phyloP scores from a whole-genome alignment of 371 early-diverging fungal species.

The Mucor plumbeus region DNA sequence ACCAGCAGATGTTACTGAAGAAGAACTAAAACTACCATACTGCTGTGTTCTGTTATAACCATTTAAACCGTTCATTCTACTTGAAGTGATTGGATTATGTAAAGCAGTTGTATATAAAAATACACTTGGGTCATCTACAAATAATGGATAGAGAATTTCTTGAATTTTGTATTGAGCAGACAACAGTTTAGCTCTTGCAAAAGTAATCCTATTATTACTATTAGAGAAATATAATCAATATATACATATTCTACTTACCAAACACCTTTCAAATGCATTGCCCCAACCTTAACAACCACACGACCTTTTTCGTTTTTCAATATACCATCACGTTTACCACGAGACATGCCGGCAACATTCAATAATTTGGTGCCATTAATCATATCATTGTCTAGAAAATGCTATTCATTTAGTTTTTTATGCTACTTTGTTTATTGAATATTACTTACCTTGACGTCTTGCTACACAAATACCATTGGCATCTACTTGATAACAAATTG shows the following conservation, averaged over 20 bases:
- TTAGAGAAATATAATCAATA: too few species aligned
- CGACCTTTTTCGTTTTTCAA: slow-evolving; percentile 39
- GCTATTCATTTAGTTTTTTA: neutral
- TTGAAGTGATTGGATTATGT: slow-evolving; percentile 23
- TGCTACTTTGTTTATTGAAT: slow-evolving; percentile 19
- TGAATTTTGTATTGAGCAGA: slow-evolving; percentile 74
- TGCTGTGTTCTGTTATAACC: slow-evolving; percentile 8
- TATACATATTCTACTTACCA: slow-evolving; percentile 20
- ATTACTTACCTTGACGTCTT: slow-evolving; percentile 66
- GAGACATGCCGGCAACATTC: slow-evolving; percentile 87
- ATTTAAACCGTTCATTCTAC: slow-evolving; percentile 23
- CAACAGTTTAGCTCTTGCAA: slow-evolving; percentile 70
- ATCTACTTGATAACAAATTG: slow-evolving; percentile 83
- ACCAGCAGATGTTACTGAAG: neutral
- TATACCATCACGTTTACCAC: slow-evolving; percentile 88
- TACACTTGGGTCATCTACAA: slow-evolving; percentile 69
- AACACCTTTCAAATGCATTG: slow-evolving; percentile 88
- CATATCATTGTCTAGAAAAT: slow-evolving; percentile 73
- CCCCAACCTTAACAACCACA: slow-evolving; percentile 83
- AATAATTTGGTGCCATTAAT: slow-evolving; percentile 87
- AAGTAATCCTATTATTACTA: slow-evolving; percentile 62
- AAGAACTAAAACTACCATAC: neutral
- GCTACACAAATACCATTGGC: slow-evolving; percentile 83
- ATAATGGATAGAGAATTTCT: slow-evolving; percentile 75
- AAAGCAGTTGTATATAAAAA: slow-evolving; percentile 39